Evolutionary conservation across 2,329 filamentous ascomycete species (phyloP), one percentile per base, ranked within the genome.

Genomic region (Dothideomycetes sp.): DNA sequence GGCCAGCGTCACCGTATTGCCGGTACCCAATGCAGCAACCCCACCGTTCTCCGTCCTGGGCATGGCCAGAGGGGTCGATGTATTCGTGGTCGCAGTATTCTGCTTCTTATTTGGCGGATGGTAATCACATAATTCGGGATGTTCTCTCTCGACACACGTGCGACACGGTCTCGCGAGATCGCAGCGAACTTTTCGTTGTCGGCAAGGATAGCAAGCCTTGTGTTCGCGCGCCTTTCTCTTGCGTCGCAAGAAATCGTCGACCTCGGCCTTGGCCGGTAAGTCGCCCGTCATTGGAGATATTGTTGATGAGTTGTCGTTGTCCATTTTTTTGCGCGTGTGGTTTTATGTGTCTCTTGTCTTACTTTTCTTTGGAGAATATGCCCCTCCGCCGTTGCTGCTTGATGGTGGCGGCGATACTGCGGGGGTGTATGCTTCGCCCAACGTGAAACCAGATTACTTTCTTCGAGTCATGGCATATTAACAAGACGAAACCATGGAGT

Each of bases 161-260:
- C 67, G 67, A 51, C 68, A 71, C 9, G 68, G 68, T 60, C 66
- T 52, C 31, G 52, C 54, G 9, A 62, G 52, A 49, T 70, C 67
- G 56, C 68, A 70, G 52, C 65, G 68, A 27, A 62, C 59, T 47
- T 62, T 62, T 7, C 59, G 49, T 48, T 61, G 66, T 30, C 67
- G 58, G 52, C 68, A 71, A 40, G 67, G 67, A 53, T 70, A 70
- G 53, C 68, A 70, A 32, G 66, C 66, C 58, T 70, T 71, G 57
- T 71, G 68, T 55, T 70, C 67, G 20, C 68, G 56, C 32, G 67
- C 67, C 49, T 71, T 71, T 32, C 68, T 58, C 55, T 70, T 70
- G 50, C 66, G 58, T 16, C 66, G 58, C 50, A 70, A 49, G 27
- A 69, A 68, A 48, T 69, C 65, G 53, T 70, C 66, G 43, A 70